Evolutionary conservation across 1,139 yeast species (phyloP).

Genomic region (Protomyces inouyei): DNA sequence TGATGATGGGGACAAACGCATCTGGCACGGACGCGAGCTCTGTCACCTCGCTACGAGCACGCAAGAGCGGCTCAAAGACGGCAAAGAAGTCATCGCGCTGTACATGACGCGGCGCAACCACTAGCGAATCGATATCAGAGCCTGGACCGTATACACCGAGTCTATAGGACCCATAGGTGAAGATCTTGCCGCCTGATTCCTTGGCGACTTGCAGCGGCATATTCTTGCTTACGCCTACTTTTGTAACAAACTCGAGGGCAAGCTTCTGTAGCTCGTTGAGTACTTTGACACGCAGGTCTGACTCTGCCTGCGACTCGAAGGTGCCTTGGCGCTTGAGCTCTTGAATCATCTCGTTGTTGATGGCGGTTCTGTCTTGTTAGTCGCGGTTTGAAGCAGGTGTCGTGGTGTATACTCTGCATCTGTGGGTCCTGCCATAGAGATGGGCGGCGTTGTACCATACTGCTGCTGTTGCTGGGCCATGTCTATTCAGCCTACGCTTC

Average conservation of each 20-base stretch:
- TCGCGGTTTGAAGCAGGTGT: neutral
- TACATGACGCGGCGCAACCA: constrained; percentile 96
- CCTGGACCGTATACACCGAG: constrained; percentile 98
- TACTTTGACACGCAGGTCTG: constrained; percentile 56
- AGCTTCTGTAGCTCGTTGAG: constrained; percentile 64
- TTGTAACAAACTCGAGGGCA: constrained; percentile 73
- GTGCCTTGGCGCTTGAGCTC: constrained; percentile 83
- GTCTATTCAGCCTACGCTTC: neutral
- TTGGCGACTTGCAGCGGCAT: constrained; percentile 97
- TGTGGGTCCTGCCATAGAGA: constrained; percentile 77
- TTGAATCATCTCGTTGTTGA: constrained; percentile 69
- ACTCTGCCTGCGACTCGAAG: constrained; percentile 64
- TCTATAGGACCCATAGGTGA: constrained; percentile 90
- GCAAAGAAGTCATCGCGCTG: constrained; percentile 80
- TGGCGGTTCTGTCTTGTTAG: constrained; percentile 39
- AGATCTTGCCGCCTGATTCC: constrained; percentile 95
- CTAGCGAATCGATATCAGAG: constrained; percentile 91
- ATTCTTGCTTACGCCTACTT: constrained; percentile 70
- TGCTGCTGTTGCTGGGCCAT: constrained; percentile 26
- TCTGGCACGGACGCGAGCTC: constrained; percentile 93
- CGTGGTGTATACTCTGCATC: constrained; percentile 51
- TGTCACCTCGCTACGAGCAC: constrained; percentile 70
- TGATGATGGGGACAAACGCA: constrained; percentile 93
- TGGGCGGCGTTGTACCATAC: constrained; percentile 88
- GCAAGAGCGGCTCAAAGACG: constrained; percentile 63